Base-by-base conservation (phyloP, 768 basidiomycete species). In the Boletus subcaerulescens region DNA sequence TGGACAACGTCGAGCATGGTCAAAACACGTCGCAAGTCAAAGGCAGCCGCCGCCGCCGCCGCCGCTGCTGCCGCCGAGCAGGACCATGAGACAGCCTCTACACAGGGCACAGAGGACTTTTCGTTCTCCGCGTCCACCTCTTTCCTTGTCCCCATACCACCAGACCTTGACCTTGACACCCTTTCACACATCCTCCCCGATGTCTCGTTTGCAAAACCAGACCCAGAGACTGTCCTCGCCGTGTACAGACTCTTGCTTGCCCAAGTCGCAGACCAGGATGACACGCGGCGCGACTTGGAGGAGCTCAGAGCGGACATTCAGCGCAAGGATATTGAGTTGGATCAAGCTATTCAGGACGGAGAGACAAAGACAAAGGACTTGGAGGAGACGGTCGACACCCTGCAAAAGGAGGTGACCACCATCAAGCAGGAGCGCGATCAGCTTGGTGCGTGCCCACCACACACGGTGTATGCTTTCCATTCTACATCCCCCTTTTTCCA, bases 341-440 rank as follows among this genome's bases (percentile, higher is more conserved):
- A 93, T 67, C 91, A 93, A 71, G 84, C 89, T 7, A 68, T 91
- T 35, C 87, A 91, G 62, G 91, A 93, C 67, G 81, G 80, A 49
- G 89, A 93, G 65, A 80, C 76, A 2, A 71, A 77, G 45, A 70
- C 80, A 2, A 80, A 78, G 48, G 84, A 88, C 32, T 63, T 85
- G 12, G 86, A 88, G 61, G 64, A 62, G 0, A 71, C 81, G 1
- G 57, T 84, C 31, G 82, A 86, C 50, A 58, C 63, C 43, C 68
- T 79, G 5, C 82, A 84, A 57, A 75, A 75, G 26, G 86, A 93
- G 63, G 67, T 91, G 2, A 70, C 66, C 22, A 66, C 76, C 51
- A 68, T 80, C 38, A 87, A 83, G 70, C 71, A 75, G 39, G 86
- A 91, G 69, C 83, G 84, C 38, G 82, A 84, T 60, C 78, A 82